These are phyloP conservation scores for Geum urbanum DNA, from an alignment of 306 rosid species.

Conservation along the genomic window DNA sequence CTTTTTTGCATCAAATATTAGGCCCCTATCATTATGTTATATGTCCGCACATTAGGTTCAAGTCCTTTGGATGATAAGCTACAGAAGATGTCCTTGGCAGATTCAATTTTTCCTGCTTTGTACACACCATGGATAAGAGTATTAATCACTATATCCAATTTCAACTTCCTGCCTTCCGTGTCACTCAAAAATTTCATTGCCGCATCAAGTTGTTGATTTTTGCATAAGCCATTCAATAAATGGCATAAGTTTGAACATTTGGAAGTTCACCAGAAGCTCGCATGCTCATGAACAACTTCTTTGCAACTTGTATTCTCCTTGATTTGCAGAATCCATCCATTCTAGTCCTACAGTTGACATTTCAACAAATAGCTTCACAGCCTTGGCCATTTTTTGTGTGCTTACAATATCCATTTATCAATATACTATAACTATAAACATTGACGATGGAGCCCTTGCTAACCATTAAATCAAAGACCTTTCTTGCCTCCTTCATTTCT, in stretches of 20 bases:
- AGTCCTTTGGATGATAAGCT: neutral
- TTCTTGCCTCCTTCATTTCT: neutral
- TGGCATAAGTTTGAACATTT: neutral
- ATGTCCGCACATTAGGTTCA: neutral
- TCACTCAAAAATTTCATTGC: neutral
- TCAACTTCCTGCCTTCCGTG: neutral
- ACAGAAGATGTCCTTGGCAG: neutral
- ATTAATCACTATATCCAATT: neutral
- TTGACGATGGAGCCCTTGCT: neutral
- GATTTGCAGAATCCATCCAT: neutral
- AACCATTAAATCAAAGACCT: neutral
- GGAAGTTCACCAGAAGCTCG: conserved; percentile 6
- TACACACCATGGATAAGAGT: neutral
- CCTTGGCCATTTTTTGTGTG: neutral
- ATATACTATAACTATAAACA: neutral
- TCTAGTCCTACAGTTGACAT: neutral
- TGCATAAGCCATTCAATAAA: neutral
- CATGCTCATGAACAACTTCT: conserved; percentile 19
- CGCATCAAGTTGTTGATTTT: neutral
- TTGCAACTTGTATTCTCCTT: conserved; percentile 20
- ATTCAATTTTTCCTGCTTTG: neutral
- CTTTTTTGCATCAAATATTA: neutral
- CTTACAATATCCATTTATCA: neutral
- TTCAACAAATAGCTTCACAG: neutral
- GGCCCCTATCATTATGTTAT: neutral